Evolutionary conservation across 805 yeast genomes (phyloP), one percentile per base, ranked within the genome.

Genomic region (Kluyveromyces dobzhanskii): DNA sequence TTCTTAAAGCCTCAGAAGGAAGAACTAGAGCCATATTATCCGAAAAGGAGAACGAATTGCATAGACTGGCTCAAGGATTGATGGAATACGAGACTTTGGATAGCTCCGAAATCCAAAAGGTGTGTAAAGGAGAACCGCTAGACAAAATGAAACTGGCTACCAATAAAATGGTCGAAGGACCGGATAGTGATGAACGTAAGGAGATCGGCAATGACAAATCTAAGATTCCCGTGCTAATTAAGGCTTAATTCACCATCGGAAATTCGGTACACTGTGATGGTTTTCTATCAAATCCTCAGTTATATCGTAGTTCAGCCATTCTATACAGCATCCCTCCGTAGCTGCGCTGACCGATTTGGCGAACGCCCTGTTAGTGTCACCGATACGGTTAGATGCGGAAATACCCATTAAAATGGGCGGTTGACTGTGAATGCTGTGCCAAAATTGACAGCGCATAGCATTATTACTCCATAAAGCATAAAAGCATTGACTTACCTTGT

Each of bases 71-170:
- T 0, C 85, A 85, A 58, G 98, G 96, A 3, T 71, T 92, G 47
- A 70, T 92, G 45, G 96, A 92, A 61, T 94, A 88, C 64, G 99
- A 92, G 67, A 92, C 98, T 0, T 71, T 92, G 50, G 90, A 83
- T 31, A 81, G 81, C 45, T 90, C 80, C 23, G 99, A 92, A 61
- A 90, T 92, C 70, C 90, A 82, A 56, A 78, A 76, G 53, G 75
- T 92, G 35, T 86, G 86, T 27, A 70, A 69, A 44, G 98, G 98
- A 27, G 90, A 85, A 57, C 59, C 73, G 29, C 66, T 88, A 36
- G 73, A 73, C 48, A 81, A 82, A 58, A 71, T 76, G 34, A 85
- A 79, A 57, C 76, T 74, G 10, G 65, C 78, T 16, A 73, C 90
- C 24, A 88, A 87, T 54, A 84, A 85, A 12, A 82, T 90, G 11